Evolutionary conservation across 345 rosid genomes (phyloP), one percentile per base, ranked within the genome.

Genomic region (Populus alba): DNA sequence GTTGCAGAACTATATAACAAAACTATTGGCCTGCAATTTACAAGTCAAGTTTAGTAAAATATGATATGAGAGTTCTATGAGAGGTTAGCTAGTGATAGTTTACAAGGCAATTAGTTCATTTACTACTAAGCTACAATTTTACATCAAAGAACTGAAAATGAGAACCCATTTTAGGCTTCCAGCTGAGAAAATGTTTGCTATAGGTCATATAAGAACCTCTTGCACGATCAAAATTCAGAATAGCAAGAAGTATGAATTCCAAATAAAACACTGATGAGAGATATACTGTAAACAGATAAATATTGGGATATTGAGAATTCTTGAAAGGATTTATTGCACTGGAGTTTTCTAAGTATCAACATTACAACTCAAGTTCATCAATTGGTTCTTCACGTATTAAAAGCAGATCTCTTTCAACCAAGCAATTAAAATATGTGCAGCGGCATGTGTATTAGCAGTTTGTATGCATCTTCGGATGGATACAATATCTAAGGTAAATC

Each of bases 11-110:
- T 69, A 75, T 37, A 53, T 16, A 55, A 18, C 27, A 35, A 29
- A 61, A 45, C 51, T 25, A 69, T 62, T 75, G 9, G 9, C 86
- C 84, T 83, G 82, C 83, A 71, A 62, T 29, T 67, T 0, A 67
- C 29, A 49, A 79, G 38, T 22, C n/a, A 29, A 61, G 15, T 23
- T 65, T 18, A 5, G 33, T 29, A 68, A 39, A n/a, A 51, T 6
- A 67, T 33, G 23, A 18, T 65, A 31, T 33, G 59, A 41, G 37
- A n/a, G 15, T 63, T 12, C 51, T 3, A 45, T 13, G 51, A 3
- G 51, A 47, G 6, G 51, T 47, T 47, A 47, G 51, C 16, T 15
- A 47, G 17, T 47, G 0, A 4, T 47, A 47, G 13, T 47, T 12
- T 47, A 41, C 45, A 47, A 47, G 51, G 51, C 51, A 47, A 18